Base-by-base conservation (phyloP, 352 stramenopile genomes). In the Phytophthora pinifolia region DNA sequence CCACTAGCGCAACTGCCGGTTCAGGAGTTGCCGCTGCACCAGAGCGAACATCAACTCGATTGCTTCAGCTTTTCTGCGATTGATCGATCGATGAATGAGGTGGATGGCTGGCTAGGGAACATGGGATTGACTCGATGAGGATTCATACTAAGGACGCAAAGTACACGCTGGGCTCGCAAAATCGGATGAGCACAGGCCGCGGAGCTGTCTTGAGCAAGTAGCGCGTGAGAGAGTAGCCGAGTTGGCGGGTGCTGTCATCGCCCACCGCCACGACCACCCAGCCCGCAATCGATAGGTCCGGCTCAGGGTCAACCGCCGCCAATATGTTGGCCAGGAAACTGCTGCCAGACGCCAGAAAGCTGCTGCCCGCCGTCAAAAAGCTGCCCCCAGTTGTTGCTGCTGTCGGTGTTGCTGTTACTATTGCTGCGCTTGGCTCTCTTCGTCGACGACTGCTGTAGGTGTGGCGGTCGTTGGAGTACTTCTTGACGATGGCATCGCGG, bases 151-250 rank as follows among this genome's bases (percentile, higher is more conserved):
- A 47, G 31, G 79, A 87, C 46, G 67, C 78, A 72, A 87, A 92
- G 66, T 87, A 92, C 48, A 84, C 63, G 53, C 78, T 88, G 31
- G 83, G 78, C 44, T 90, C 83, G 59, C 79, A 87, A 62, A 90
- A 87, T 58, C 79, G 77, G 39, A 92, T 76, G 36, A 73, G 69
- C 27, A 92, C 68, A 18, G 83, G 83, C 14, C 83, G 65, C 14
- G 66, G 42, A 1, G 79, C 72, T 7, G 83, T 89, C 72, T 83
- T 79, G 38, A 92, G 73, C 51, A 92, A 48, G 52, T 88, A 90
- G 3, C 76, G 76, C 17, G 76, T 78, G 20, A 92, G 46, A 1
- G 61, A 56, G 59, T 92, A 92, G 36, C 78, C 74, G 14, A 92
- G 68, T 35, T 78, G 59, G 18, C 72, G 70, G n/a, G 83, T 92